Conservation (phyloP, 2,329 filamentous ascomycete genomes). For the Neopestalotiopsis sp. region DNA sequence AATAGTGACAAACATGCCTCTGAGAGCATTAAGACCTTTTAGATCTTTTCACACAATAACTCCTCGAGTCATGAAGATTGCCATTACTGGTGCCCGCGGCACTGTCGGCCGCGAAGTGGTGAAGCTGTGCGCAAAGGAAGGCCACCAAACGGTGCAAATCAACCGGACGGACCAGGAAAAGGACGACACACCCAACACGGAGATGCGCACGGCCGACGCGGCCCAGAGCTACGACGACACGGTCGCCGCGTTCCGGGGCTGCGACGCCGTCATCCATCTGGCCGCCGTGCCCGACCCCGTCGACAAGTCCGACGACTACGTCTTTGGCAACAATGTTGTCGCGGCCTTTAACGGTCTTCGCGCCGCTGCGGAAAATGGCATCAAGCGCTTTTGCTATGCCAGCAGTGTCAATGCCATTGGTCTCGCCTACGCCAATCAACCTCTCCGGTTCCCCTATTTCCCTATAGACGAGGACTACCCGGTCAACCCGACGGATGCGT, state of each 20-base stretch:
- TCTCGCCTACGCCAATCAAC: conserved; percentile 41
- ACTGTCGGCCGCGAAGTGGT: conserved; percentile 20
- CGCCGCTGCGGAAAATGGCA: conserved; percentile 40
- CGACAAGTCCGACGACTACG: conserved; percentile 35
- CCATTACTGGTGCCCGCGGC: conserved; percentile 44
- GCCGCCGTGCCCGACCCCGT: conserved; percentile 35
- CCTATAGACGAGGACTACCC: conserved; percentile 43
- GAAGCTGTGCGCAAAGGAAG: conserved; percentile 24
- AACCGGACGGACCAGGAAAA: conserved; percentile 37
- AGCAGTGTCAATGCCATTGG: conserved; percentile 44
- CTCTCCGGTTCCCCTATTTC: conserved; percentile 41
- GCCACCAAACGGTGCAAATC: conserved; percentile 40
- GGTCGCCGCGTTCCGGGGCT: conserved; percentile 38
- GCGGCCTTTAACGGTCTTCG: conserved; percentile 45
- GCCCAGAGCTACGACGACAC: conserved; percentile 39
- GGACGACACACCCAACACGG: conserved; percentile 37
- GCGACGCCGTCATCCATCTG: conserved; percentile 44
- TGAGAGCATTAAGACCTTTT: not conserved
- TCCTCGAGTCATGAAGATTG: conserved; percentile 40
- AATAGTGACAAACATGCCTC: not conserved
- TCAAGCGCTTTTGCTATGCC: conserved; percentile 42
- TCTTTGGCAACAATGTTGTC: conserved; percentile 44
- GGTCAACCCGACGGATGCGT: conserved; percentile 39
- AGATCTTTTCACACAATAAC: conserved; percentile 7
- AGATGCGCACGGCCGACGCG: conserved; percentile 40